Conservation (phyloP, 1,139 yeast species). For the Yamadazyma membranifaciens region DNA sequence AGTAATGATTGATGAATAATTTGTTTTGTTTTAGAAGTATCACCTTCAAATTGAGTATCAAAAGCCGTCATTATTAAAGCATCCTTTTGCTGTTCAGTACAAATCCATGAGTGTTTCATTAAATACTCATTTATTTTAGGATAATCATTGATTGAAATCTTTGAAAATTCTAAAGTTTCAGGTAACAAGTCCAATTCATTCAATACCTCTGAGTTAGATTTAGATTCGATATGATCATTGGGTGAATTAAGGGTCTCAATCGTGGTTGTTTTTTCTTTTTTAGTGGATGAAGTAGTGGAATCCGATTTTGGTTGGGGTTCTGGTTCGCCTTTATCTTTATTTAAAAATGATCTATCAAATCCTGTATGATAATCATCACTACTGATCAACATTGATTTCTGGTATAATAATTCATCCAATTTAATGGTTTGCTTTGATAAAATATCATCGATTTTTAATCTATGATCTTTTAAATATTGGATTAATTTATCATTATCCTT, state of each 20-base stretch:
- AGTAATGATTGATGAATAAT: slow-evolving; percentile 79
- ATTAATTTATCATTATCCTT: slow-evolving; percentile 41
- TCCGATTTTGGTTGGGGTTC: slow-evolving; percentile 12
- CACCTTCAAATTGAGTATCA: slow-evolving; percentile 69
- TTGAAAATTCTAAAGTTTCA: slow-evolving; percentile 66
- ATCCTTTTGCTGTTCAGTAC: slow-evolving; percentile 85
- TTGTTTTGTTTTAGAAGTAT: slow-evolving; percentile 51
- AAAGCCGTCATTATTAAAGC: slow-evolving; percentile 92
- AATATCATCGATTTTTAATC: slow-evolving; percentile 66
- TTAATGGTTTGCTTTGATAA: slow-evolving; percentile 58
- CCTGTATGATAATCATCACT: slow-evolving; percentile 95
- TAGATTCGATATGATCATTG: slow-evolving; percentile 6
- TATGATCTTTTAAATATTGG: slow-evolving; percentile 53
- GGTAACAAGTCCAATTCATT: slow-evolving; percentile 43
- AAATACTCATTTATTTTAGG: slow-evolving; percentile 51
- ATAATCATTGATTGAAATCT: slow-evolving; percentile 50
- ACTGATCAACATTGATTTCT: slow-evolving; percentile 72
- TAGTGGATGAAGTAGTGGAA: slow-evolving; percentile 7
- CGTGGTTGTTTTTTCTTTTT: slow-evolving; percentile 18
- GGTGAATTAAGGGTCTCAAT: slow-evolving; percentile 31
- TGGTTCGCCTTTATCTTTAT: slow-evolving; percentile 45
- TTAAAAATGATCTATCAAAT: slow-evolving; percentile 80
- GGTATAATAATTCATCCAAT: slow-evolving; percentile 64
- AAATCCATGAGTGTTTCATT: slow-evolving; percentile 62
- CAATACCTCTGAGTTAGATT: slow-evolving; percentile 25